Evolutionary conservation across 75 land plant genomes (phyloP), one percentile per base, ranked within the genome.

Genomic region (Chamaecyparis obtusa): DNA sequence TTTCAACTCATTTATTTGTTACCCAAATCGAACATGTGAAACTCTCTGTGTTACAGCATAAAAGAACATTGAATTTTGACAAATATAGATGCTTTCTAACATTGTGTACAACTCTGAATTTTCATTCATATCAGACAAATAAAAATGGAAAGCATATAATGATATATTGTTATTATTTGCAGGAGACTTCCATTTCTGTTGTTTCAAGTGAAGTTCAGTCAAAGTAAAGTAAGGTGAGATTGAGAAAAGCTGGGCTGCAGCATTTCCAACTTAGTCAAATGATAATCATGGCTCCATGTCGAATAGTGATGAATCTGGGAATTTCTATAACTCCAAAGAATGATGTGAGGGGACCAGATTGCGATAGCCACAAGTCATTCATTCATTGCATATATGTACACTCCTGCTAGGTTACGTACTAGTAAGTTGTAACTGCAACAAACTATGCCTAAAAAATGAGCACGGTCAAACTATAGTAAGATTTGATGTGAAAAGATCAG

Each of bases 301-400:
- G 54, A 64, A 64, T 4, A 81, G 83, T 13, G 69, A 60, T 5
- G 69, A 57, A 21, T 21, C 69, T 41, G 41, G 81, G 55, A 13
- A 51, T 51, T 51, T 51, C 55, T 51, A 51, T 14, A 14, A 51
- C 55, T 51, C 55, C 55, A 51, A 51, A 37, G 43, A 79, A 79
- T 37, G 43, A 79, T 79, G 39, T 79, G 82, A 79, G 82, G 46
- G 83, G 48, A 44, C 48, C 83, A 44, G 30, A 27, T 46, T 24
- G 43, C 9, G 30, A 27, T 81, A 27, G 43, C 21, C 51, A 46
- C 44, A n/a, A 44, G 9, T 46, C 30, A 64, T 64, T 64, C 69
- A 64, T 64, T 64, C 83, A 81, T 81, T 44, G 32, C n/a, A 78
- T 78, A 81, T 81, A 27, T 81, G 76, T 74, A 81, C 83, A 81